Percentiles rank a stretch among this genome's conserved stretches.
phyloP scores from a whole-genome alignment of 2,329 filamentous ascomycete species.

The Arthrinium puccinioides region DNA sequence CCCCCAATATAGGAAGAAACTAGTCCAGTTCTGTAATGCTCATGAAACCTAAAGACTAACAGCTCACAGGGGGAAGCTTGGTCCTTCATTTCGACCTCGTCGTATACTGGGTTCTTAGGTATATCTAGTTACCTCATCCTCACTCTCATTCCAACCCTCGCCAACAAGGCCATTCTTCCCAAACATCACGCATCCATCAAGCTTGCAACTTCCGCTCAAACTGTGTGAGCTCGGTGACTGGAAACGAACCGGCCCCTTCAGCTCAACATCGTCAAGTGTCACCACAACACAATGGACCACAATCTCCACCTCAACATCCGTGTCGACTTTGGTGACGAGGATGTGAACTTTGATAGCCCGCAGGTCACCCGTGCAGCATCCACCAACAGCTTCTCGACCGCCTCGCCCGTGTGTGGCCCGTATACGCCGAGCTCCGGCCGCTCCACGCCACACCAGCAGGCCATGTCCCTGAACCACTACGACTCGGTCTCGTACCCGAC shows the following conservation, averaged over 20 bases:
- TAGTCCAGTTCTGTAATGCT: too few relatives aligned
- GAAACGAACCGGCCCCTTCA: too few relatives aligned
- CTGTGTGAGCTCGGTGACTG: too few relatives aligned
- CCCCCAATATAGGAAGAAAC: too few relatives aligned
- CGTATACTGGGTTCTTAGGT: too few relatives aligned
- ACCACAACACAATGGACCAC: slow-evolving; percentile 10
- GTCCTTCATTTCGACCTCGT: too few relatives aligned
- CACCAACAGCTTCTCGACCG: slow-evolving; percentile 21
- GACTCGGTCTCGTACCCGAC: slow-evolving; percentile 15
- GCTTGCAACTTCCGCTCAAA: too few relatives aligned
- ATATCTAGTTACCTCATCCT: too few relatives aligned
- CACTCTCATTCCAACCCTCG: too few relatives aligned
- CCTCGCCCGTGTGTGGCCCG: slow-evolving; percentile 20
- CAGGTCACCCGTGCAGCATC: slow-evolving; percentile 15
- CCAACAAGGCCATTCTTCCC: background rate
- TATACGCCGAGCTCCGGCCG: slow-evolving; percentile 25
- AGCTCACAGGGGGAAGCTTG: too few relatives aligned
- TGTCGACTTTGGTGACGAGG: slow-evolving; percentile 25
- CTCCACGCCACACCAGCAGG: slow-evolving; percentile 21
- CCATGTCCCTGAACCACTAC: slow-evolving; percentile 16
- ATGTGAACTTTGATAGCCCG: slow-evolving; percentile 24
- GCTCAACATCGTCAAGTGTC: too few relatives aligned
- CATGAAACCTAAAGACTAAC: too few relatives aligned
- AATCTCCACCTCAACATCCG: slow-evolving; percentile 16
- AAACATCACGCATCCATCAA: background rate